Conservation (phyloP, 2,329 filamentous ascomycete genomes). For the Ramichloridium luteum region DNA sequence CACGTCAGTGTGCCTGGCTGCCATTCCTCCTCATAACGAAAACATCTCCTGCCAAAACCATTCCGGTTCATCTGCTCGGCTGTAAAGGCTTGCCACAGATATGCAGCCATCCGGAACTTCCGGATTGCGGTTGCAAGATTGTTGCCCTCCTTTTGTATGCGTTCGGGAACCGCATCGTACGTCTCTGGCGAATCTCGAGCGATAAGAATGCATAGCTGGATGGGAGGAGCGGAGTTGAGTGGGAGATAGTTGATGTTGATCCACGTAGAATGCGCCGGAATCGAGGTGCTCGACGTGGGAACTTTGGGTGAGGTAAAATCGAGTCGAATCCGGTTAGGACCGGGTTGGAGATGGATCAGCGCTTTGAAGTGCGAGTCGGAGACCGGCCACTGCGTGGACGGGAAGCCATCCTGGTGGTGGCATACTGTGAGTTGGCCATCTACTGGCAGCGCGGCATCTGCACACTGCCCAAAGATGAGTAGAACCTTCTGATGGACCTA, state of each 20-base stretch:
- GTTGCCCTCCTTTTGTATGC: slow-evolving; percentile 69
- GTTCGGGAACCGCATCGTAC: slow-evolving; percentile 69
- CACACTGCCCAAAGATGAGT: slow-evolving; percentile 68
- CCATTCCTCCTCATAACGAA: slow-evolving; percentile 94
- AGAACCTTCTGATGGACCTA: slow-evolving; percentile 88
- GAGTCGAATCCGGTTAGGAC: slow-evolving; percentile 75
- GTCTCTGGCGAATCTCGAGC: slow-evolving; percentile 78
- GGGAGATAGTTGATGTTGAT: slow-evolving; percentile 80
- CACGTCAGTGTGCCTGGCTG: slow-evolving; percentile 66
- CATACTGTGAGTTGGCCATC: slow-evolving; percentile 71
- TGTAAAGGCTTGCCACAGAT: slow-evolving; percentile 94
- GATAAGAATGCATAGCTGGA: slow-evolving; percentile 79
- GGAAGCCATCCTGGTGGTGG: slow-evolving; percentile 76
- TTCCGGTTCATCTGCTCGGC: slow-evolving; percentile 92
- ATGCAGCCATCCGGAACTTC: slow-evolving; percentile 91
- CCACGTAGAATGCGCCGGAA: slow-evolving; percentile 64
- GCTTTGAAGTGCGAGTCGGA: slow-evolving; percentile 84
- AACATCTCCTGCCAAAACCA: slow-evolving; percentile 71
- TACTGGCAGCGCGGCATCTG: slow-evolving; percentile 56
- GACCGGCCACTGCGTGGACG: slow-evolving; percentile 74
- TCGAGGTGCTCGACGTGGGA: slow-evolving; percentile 53
- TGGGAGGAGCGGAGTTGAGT: slow-evolving; percentile 61
- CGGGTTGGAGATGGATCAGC: slow-evolving; percentile 78
- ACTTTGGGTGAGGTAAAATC: slow-evolving; percentile 77
- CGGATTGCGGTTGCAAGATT: slow-evolving; percentile 64